Conservation (phyloP, 768 basidiomycete species). For the Agrocybe praecox region DNA sequence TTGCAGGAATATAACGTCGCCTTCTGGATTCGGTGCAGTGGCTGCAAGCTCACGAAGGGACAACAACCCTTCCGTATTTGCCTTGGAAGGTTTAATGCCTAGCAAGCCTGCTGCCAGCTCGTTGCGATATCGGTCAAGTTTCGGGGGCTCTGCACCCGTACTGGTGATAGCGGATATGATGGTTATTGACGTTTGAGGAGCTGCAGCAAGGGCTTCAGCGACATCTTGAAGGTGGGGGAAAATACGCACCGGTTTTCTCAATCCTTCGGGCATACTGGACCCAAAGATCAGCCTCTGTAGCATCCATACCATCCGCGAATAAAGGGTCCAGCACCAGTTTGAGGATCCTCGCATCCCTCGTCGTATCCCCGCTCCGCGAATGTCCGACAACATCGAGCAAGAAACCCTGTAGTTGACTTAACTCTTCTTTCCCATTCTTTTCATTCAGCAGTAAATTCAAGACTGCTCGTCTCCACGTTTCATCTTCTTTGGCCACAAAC, state of each 20-base stretch:
- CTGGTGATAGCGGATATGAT: conserved; percentile 64
- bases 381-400: conserved; percentile 30
- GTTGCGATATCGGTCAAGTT: conserved; percentile 82
- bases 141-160: conserved; percentile 67
- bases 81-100: conserved; percentile 62
- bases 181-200: conserved; percentile 68
- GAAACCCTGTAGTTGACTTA: conserved; percentile 21
- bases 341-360: conserved; percentile 62
- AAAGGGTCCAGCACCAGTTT: conserved; percentile 60
- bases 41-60: conserved; percentile 70
- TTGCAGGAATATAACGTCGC: conserved; percentile 82
- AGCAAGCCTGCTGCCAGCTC: conserved; percentile 84
- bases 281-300: conserved; percentile 78
- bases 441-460: conserved; percentile 29
- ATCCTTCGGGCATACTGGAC: conserved; percentile 64
- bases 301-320: conserved; percentile 60
- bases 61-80: conserved; percentile 70
- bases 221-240: not conserved
- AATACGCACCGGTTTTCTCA: conserved; percentile 59
- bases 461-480: conserved; percentile 51
- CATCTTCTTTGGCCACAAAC: conserved; percentile 29
- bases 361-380: conserved; percentile 41
- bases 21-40: conserved; percentile 76
- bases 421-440: conserved; percentile 15
- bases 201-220: conserved; percentile 36